Base-by-base conservation (phyloP, 164 flowering plant species). In the Saururus chinensis region DNA sequence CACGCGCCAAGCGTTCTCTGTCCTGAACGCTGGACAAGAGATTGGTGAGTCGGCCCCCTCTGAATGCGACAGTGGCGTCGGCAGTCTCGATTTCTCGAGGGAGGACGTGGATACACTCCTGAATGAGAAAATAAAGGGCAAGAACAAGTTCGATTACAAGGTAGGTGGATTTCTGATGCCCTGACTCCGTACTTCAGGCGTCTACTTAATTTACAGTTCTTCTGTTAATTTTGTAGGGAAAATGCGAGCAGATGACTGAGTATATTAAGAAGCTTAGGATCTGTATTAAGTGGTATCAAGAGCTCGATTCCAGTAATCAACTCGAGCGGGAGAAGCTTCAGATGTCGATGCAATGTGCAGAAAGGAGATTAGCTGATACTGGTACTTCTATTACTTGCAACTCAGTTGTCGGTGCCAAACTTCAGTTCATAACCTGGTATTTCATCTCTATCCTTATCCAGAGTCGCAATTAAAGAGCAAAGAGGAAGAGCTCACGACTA, bases 41-140 rank as follows among this genome's bases (percentile, higher is more conserved):
- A 70, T 66, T 66, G 71, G 64, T 7, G 61, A 58, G 23, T 61
- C 77, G 19, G 80, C 7, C 79, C 83, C 82, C 26, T 80, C 96
- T 14, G 92, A 90, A n/a, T 76, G 76, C 68, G 61, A 53, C 17
- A 56, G 56, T 40, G 51, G 22, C 22, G 61, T 59, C 22, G 82
- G 84, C 14, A 67, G 68, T 12, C 64, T 78, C 61, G 96, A 88
- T 70, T 90, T 88, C 60, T 80, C 83, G 0, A 80, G 70, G 64
- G 96, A 93, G 65, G 97, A 83, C 56, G 92, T 88, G 9, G 92
- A 88, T 35, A 84, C 85, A 0, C 75, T 93, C 54, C 56, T 93
- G 70, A 81, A 67, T 65, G 96, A 88, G 77, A 88, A 78, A 76
- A 70, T 83, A 70, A 93, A 75, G 66, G 75, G 76, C 51, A 93